Evolutionary conservation across 495 filamentous ascomycete species (phyloP).

Genomic region (Penicillium soppii): DNA sequence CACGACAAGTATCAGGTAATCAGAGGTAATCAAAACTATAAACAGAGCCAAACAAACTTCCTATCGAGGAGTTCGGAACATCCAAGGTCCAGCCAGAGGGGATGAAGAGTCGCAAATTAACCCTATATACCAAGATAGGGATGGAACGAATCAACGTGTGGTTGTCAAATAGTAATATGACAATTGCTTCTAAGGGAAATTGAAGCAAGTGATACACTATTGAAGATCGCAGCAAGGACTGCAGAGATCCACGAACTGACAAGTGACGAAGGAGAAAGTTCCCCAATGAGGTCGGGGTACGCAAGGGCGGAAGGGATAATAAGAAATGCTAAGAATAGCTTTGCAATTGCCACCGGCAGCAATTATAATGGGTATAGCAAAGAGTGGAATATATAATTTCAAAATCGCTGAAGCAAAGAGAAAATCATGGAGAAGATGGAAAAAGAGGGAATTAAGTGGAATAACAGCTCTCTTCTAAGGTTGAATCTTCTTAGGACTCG

Average conservation of each 20-base stretch:
- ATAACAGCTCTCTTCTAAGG: conserved; percentile 19
- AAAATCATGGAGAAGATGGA: conserved; percentile 18
- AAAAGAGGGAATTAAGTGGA: conserved; percentile 17
- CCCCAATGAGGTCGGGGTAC: conserved; percentile 13
- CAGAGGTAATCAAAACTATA: conserved; percentile 24
- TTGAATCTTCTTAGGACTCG: conserved; percentile 28
- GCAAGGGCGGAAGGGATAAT: conserved; percentile 33
- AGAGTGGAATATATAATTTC: no score
- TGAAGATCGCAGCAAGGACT: conserved; percentile 39
- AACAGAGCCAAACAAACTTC: conserved; percentile 23
- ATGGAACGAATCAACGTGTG: conserved; percentile 17
- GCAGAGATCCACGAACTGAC: conserved; percentile 12
- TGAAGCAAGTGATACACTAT: conserved; percentile 12
- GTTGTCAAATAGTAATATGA: conserved; percentile 3
- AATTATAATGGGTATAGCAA: conserved; percentile 21
- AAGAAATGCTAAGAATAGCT: conserved; percentile 25
- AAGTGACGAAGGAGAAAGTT: conserved; percentile 21
- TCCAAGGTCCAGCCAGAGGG: conserved; percentile 15
- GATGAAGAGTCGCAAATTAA: conserved; percentile 22
- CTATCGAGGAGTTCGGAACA: conserved; percentile 19
- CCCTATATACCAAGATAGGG: conserved; percentile 3
- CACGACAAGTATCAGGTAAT: conserved; percentile 16
- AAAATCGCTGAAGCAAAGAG: no score
- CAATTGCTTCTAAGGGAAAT: conserved; percentile 13
- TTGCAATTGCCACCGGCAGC: conserved; percentile 35